These are phyloP conservation scores for Samsoniella hepiali DNA, from an alignment of 2,329 filamentous ascomycete species.

Conservation along the genomic window DNA sequence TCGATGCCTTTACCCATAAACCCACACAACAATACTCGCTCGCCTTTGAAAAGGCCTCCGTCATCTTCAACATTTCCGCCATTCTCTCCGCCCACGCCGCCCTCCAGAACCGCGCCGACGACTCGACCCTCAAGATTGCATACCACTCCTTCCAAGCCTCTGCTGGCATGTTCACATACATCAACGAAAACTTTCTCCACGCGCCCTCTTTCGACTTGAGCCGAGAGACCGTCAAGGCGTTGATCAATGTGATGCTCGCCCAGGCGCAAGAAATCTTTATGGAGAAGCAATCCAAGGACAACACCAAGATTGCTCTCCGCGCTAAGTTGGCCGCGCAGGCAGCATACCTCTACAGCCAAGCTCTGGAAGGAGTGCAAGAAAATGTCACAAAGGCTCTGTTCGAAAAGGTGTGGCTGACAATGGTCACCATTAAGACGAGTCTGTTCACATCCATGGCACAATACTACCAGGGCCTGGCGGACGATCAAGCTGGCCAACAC, in stretches of 20 bases:
- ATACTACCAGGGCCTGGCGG: constrained; percentile 88
- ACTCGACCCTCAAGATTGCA: constrained; percentile 88
- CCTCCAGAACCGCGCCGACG: constrained; percentile 86
- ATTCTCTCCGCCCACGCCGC: constrained; percentile 95
- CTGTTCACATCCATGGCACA: constrained; percentile 84
- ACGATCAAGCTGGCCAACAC: constrained; percentile 84
- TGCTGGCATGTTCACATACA: constrained; percentile 99
- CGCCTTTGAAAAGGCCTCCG: constrained; percentile 96
- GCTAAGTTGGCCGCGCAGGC: constrained; percentile 93
- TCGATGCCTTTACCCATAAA: constrained; percentile 98
- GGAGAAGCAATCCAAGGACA: constrained; percentile 89
- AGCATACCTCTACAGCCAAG: constrained; percentile 81
- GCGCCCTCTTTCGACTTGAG: constrained; percentile 95
- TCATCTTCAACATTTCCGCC: constrained; percentile 99
- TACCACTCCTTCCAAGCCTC: constrained; percentile 98
- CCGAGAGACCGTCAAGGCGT: constrained; percentile 88
- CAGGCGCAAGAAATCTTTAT: constrained; percentile 97
- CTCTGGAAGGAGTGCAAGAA: constrained; percentile 85
- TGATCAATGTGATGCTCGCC: constrained; percentile 90
- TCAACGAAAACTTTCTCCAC: constrained; percentile 98
- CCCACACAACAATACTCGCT: constrained; percentile 95
- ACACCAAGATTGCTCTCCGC: constrained; percentile 86
- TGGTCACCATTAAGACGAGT: constrained; percentile 79
- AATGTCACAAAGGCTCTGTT: constrained; percentile 90
- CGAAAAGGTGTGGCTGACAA: constrained; percentile 86